Percentiles rank a stretch among this genome's conserved stretches.
Evolutionary conservation across 2,329 filamentous ascomycete genomes (phyloP).

Genomic region (Nothopassalora personata): DNA sequence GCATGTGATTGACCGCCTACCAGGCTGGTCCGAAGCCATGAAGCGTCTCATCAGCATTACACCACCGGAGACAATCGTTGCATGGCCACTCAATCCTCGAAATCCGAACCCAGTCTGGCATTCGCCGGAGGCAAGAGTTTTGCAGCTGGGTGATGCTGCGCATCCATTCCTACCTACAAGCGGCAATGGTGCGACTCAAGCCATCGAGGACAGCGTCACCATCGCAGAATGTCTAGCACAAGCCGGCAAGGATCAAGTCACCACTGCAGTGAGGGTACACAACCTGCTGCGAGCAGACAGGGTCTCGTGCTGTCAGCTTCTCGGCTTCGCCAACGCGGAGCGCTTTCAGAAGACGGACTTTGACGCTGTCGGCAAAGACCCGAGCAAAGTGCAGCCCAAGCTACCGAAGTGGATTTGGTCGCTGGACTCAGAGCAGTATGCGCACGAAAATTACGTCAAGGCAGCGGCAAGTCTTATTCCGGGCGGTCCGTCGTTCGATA

Average conservation of each 20-base stretch:
- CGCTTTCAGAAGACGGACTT: constrained; percentile 21
- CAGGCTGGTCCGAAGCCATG: constrained; percentile 42
- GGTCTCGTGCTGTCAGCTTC: constrained; percentile 20
- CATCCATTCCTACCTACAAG: constrained; percentile 51
- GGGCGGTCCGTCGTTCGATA: constrained; percentile 12
- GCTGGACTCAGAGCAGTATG: constrained; percentile 19
- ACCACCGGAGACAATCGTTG: constrained; percentile 34
- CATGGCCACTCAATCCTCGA: constrained; percentile 53
- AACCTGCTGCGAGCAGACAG: constrained; percentile 28
- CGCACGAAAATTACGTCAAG: constrained; percentile 14
- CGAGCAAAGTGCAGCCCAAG: constrained; percentile 14
- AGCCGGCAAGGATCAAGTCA: constrained; percentile 38
- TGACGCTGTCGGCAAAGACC: constrained; percentile 12
- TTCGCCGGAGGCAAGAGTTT: constrained; percentile 45
- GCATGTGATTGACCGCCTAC: constrained; percentile 10
- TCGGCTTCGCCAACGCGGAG: constrained; percentile 22
- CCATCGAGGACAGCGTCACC: constrained; percentile 49
- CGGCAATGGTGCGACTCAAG: constrained; percentile 51
- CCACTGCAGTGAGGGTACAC: constrained; percentile 29
- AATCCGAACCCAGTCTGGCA: constrained; percentile 51
- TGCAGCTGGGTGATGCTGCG: constrained; percentile 50
- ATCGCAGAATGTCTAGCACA: constrained; percentile 43
- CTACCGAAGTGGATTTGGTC: constrained; percentile 20
- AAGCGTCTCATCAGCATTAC: constrained; percentile 42
- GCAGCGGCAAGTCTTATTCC: constrained; percentile 10